Conservation (phyloP, 1,284 basidiomycete species). For the Neolentinus lepideus region DNA sequence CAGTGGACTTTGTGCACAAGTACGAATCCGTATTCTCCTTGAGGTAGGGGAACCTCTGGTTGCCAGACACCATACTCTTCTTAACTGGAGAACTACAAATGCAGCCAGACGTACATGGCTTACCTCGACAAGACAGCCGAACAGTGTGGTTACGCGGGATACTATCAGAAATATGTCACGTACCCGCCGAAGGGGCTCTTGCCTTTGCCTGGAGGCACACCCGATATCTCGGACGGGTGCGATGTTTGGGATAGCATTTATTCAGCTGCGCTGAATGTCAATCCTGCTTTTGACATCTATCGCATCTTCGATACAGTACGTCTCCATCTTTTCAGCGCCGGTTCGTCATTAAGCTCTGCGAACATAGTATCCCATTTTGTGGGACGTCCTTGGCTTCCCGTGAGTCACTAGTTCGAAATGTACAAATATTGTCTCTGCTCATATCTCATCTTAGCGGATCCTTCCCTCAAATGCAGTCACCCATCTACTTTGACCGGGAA, state of each 20-base stretch:
- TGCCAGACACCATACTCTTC: slow-evolving; percentile 7
- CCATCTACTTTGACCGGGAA: slow-evolving; percentile 57
- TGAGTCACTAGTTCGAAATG: slow-evolving; percentile 21
- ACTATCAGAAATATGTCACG: slow-evolving; percentile 52
- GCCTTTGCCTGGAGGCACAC: slow-evolving; percentile 45
- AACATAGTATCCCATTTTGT: slow-evolving; percentile 44
- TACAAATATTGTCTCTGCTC: neutral
- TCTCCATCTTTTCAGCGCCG: slow-evolving; percentile 13
- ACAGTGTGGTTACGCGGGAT: slow-evolving; percentile 57
- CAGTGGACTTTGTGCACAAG: slow-evolving; percentile 65
- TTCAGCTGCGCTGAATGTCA: slow-evolving; percentile 47
- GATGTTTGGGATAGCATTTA: slow-evolving; percentile 63
- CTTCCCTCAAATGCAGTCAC: slow-evolving; percentile 40
- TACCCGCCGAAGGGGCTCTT: slow-evolving; percentile 58
- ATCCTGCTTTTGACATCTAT: slow-evolving; percentile 75
- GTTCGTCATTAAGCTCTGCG: slow-evolving; percentile 14
- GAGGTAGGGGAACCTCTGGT: slow-evolving; percentile 38
- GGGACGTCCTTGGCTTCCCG: slow-evolving; percentile 77
- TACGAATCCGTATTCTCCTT: slow-evolving; percentile 62
- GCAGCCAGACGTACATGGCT: slow-evolving; percentile 54
- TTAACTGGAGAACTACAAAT: slow-evolving; percentile 4
- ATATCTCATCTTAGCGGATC: slow-evolving; percentile 39
- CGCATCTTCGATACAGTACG: slow-evolving; percentile 61
- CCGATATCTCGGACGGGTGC: slow-evolving; percentile 31
- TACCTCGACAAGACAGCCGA: slow-evolving; percentile 46